Conservation (phyloP, 148 eudicot genomes). For the Nepenthes mirabilis region DNA sequence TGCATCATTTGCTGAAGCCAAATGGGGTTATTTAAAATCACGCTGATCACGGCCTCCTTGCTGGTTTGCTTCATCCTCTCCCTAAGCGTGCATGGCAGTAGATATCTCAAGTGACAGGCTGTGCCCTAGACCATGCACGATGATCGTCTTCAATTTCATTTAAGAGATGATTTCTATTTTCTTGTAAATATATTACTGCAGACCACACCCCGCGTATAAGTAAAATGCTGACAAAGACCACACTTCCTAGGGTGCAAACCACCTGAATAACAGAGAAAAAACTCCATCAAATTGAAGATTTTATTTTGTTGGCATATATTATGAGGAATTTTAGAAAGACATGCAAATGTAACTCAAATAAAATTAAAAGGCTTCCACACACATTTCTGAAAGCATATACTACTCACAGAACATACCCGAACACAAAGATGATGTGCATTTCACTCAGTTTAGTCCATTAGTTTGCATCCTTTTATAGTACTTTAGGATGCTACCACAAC, state of each 20-base stretch:
- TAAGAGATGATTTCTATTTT: slow-evolving; percentile 29
- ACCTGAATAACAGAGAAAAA: slow-evolving; percentile 28
- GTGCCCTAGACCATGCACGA: slow-evolving; percentile 48
- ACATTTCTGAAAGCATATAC: too few relatives aligned
- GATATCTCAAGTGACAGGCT: slow-evolving; percentile 39
- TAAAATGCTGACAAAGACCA: slow-evolving; percentile 75
- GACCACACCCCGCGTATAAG: slow-evolving; percentile 88
- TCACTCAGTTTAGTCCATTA: too few relatives aligned
- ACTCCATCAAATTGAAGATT: not conserved
- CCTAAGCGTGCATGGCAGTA: not conserved
- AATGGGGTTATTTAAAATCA: too few relatives aligned
- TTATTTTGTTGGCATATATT: not conserved
- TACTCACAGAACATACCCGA: too few relatives aligned
- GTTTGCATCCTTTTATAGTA: too few relatives aligned
- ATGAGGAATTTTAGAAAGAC: too few relatives aligned
- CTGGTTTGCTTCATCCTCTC: too few relatives aligned
- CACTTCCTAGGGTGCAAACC: slow-evolving; percentile 84
- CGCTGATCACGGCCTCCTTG: too few relatives aligned
- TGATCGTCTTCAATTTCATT: slow-evolving; percentile 43
- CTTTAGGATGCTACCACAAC: too few relatives aligned
- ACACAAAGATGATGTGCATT: too few relatives aligned
- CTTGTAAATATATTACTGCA: slow-evolving; percentile 71
- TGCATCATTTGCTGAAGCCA: too few relatives aligned
- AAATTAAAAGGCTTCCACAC: not conserved
- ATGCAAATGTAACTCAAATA: not conserved